Evolutionary conservation across 352 stramenopile genomes (phyloP).

Genomic region (Phytophthora multivora): DNA sequence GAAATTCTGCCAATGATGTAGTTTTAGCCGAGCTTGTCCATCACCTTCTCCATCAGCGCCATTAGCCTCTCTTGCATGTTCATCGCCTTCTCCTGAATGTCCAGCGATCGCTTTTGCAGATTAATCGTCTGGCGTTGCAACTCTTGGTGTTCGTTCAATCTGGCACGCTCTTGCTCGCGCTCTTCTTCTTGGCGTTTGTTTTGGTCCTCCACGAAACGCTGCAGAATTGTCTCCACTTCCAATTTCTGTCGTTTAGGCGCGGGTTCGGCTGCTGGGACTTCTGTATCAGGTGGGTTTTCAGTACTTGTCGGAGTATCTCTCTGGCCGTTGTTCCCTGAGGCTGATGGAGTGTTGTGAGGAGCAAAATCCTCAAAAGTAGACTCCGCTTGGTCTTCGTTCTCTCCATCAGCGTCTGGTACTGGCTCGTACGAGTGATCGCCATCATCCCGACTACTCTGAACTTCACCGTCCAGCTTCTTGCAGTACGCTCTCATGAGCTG

Average conservation of each 20-base stretch:
- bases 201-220: conserved; percentile 23
- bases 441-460: background rate
- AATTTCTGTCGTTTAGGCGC: conserved; percentile 22
- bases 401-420: background rate
- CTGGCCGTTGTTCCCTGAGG: too few species aligned
- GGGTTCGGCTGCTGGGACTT: background rate
- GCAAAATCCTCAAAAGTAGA: background rate
- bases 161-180: conserved; percentile 8
- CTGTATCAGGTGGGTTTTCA: background rate
- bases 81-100: conserved; percentile 35
- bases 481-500: conserved; percentile 20
- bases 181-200: conserved; percentile 17
- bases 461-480: conserved; percentile 12
- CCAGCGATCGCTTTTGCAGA: conserved; percentile 24
- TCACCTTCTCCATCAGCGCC: conserved; percentile 33
- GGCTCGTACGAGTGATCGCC: conserved; percentile 3
- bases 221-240: conserved; percentile 20
- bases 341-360: background rate
- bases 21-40: conserved; percentile 29
- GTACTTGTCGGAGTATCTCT: background rate
- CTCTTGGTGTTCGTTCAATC: conserved; percentile 19
- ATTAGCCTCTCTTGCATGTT: conserved; percentile 33
- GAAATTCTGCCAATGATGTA: too few species aligned
- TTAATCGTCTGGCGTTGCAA: conserved; percentile 27
- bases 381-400: background rate